phyloP scores from a whole-genome alignment of 208 protist genomes.

The Naegleria lovaniensis region DNA sequence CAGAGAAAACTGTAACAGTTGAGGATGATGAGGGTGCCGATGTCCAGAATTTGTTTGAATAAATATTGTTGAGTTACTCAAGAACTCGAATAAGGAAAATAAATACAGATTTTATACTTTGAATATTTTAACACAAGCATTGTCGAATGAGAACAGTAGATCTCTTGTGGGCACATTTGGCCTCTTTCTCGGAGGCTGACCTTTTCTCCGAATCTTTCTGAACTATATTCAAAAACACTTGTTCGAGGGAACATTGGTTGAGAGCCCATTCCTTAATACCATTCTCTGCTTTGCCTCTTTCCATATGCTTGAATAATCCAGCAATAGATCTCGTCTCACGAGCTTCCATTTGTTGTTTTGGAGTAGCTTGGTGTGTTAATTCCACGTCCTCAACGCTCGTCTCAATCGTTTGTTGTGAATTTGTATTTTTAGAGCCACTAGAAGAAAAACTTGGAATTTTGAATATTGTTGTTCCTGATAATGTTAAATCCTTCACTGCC shows the following conservation, averaged over 20 bases:
- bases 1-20: too few species aligned
- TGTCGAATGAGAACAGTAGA: not conserved
- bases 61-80: too few species aligned
- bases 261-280: not conserved
- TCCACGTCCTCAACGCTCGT: not conserved
- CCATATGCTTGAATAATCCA: not conserved
- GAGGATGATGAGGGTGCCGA: not conserved
- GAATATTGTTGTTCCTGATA: not conserved
- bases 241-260: not conserved
- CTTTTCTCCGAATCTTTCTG: not conserved
- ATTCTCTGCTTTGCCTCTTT: not conserved
- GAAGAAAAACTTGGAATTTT: not conserved
- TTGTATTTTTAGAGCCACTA: not conserved
- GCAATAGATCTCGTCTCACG: not conserved
- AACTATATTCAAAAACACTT: constrained; percentile 19
- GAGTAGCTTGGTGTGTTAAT: not conserved
- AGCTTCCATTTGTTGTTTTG: not conserved
- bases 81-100: too few species aligned
- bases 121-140: not conserved
- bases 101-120: too few species aligned
- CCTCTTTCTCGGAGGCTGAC: not conserved
- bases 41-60: not conserved
- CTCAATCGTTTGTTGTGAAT: not conserved
- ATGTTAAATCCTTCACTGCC: not conserved
- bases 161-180: not conserved